Conservation (phyloP, 1,284 basidiomycete genomes). For the Takashimella koratensis region DNA sequence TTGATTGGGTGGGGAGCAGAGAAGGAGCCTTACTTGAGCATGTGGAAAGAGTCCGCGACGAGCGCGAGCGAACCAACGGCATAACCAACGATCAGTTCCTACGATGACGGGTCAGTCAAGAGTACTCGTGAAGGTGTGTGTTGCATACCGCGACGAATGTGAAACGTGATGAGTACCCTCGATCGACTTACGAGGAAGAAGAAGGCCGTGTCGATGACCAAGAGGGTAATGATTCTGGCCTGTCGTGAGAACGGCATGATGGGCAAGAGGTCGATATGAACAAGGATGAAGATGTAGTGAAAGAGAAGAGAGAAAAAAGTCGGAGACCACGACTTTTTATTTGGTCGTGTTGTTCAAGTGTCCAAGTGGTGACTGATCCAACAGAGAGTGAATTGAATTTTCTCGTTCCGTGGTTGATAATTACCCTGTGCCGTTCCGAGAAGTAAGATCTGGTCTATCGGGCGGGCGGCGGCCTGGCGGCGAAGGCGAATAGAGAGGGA, state of each 20-base stretch:
- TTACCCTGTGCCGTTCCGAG: too few relatives aligned
- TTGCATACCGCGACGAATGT: too few relatives aligned
- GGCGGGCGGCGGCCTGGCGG: too few relatives aligned
- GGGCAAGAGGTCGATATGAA: background rate
- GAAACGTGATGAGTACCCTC: too few relatives aligned
- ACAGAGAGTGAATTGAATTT: too few relatives aligned
- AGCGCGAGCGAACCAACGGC: constrained; percentile 90
- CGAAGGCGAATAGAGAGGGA: background rate
- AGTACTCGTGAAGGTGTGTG: background rate
- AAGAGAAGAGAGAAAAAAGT: too few relatives aligned
- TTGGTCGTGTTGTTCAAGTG: too few relatives aligned
- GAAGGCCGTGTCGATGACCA: constrained; percentile 82
- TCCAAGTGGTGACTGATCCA: too few relatives aligned
- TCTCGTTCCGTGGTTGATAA: too few relatives aligned
- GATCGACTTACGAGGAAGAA: constrained; percentile 83
- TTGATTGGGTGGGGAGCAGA: background rate
- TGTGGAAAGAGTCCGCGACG: constrained; percentile 96
- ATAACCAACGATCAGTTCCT: constrained; percentile 64
- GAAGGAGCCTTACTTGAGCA: constrained; percentile 72
- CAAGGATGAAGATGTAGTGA: background rate
- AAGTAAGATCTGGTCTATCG: background rate
- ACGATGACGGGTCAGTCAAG: constrained; percentile 5
- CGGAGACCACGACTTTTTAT: too few relatives aligned
- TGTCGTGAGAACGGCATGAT: constrained; percentile 65
- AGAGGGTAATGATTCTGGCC: constrained; percentile 70